These are phyloP conservation scores for Rhododendron williamsianum DNA, from an alignment of 148 eudicot genomes.

Conservation along the genomic window DNA sequence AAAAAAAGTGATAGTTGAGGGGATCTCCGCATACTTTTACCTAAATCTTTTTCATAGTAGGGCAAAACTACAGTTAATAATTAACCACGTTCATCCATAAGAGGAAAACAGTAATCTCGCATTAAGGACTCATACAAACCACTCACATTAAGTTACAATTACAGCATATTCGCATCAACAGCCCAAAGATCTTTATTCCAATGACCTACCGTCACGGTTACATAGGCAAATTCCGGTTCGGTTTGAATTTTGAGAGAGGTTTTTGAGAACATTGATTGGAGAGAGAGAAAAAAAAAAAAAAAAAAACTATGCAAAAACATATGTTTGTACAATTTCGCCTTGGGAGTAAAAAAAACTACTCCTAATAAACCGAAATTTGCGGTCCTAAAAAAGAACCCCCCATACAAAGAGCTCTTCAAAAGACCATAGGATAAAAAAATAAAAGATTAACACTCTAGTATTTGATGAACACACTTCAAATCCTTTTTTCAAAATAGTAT, in stretches of 20 bases:
- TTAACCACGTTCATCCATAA: too few species aligned
- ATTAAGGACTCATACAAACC: neutral
- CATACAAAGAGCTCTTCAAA: neutral
- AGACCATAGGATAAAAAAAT: neutral
- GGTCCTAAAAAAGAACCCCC: neutral
- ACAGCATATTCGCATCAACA: neutral
- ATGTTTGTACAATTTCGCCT: neutral
- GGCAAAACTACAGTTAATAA: too few species aligned
- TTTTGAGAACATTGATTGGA: too few species aligned
- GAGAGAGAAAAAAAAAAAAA: too few species aligned
- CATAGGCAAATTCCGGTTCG: neutral
- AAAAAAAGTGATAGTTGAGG: too few species aligned
- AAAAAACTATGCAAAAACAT: neutral
- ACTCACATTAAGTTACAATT: neutral
- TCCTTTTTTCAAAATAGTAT: neutral
- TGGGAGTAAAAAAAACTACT: neutral
- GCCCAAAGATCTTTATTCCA: neutral
- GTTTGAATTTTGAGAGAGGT: too few species aligned
- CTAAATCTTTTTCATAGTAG: too few species aligned
- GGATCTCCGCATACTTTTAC: too few species aligned
- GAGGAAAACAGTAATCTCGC: too few species aligned
- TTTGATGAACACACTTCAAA: neutral
- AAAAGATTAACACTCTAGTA: neutral
- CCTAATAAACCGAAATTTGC: neutral
- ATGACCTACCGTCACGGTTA: neutral